Percentiles rank a stretch among this genome's conserved stretches.
These are phyloP conservation scores for Amaranthus palmeri DNA, from an alignment of 148 eudicot genomes.

Conservation along the genomic window DNA sequence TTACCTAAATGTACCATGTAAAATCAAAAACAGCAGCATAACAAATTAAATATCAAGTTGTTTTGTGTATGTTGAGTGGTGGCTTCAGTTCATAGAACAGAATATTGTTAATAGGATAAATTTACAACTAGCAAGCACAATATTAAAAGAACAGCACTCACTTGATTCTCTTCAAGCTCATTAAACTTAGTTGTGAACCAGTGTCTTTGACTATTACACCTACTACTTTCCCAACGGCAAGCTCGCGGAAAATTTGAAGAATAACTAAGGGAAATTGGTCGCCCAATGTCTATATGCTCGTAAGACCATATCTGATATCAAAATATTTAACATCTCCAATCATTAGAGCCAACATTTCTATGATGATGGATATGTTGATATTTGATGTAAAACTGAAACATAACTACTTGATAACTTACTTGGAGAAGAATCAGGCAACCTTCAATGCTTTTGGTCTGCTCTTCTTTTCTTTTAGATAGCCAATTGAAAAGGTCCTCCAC, in stretches of 20 bases:
- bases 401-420: constrained; percentile 38
- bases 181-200: constrained; percentile 34
- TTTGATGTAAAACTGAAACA: background rate
- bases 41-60: background rate
- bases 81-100: background rate
- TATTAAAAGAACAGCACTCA: background rate
- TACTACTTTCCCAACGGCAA: constrained; percentile 54
- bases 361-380: background rate
- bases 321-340: background rate
- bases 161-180: constrained; percentile 55
- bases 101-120: background rate
- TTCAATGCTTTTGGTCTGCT: constrained; percentile 37
- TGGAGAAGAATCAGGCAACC: constrained; percentile 74
- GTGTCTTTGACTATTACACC: constrained; percentile 33
- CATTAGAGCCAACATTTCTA: background rate
- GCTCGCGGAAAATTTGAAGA: constrained; percentile 44
- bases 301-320: constrained; percentile 62
- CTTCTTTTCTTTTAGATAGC: constrained; percentile 41
- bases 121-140: background rate
- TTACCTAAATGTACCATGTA: constrained; percentile 33
- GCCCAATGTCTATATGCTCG: constrained; percentile 61
- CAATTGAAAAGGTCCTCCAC: constrained; percentile 38
- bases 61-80: background rate
- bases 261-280: constrained; percentile 38
- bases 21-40: background rate